Evolutionary conservation across 2,329 filamentous ascomycete genomes (phyloP), one percentile per base, ranked within the genome.

Genomic region (Exophiala oligosperma): DNA sequence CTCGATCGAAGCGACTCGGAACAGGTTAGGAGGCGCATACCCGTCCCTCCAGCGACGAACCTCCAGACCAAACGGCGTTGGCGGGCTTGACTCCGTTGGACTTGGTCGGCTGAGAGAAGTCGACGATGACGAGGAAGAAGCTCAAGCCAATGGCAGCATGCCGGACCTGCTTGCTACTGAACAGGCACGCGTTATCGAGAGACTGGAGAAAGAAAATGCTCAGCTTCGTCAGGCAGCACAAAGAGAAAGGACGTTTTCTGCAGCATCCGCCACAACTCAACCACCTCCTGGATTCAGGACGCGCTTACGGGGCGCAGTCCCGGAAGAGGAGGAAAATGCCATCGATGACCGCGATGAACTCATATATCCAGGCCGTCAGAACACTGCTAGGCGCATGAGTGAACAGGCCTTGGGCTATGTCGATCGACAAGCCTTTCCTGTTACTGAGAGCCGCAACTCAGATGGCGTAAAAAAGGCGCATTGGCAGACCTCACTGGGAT

Each of bases 21-120:
- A 68, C 53, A 71, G 77, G 12, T 71, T 70, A 47, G 72, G 70
- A 17, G 71, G 69, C n/a, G 81, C 82, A 23, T 85, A 88, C 62
- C 82, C 88, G 28, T 87, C 84, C 58, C 79, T 95, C 32, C 90
- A 93, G 67, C 89, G 94, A 70, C 85, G 91, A 37, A 89, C 90
- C 3, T 95, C 92, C 12, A 85, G 78, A 26, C 76, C 77, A 40
- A 78, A 76, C 55, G 68, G 79, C 38, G 70, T 80, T 7, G 76
- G 76, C 11, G 77, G 77, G 51, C 61, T 78, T 9, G 78, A 81
- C 59, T 69, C 76, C 24, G 74, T 73, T 11, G 74, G 74, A 44
- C 71, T 81, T 4, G 77, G 74, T 29, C 77, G 75, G 48, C 73
- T 81, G 49, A 73, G 76, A 46, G 78, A 81, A 66, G 77, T 79